Conservation (phyloP, 2,329 filamentous ascomycete genomes). For the Trichoderma atrobrunneum region DNA sequence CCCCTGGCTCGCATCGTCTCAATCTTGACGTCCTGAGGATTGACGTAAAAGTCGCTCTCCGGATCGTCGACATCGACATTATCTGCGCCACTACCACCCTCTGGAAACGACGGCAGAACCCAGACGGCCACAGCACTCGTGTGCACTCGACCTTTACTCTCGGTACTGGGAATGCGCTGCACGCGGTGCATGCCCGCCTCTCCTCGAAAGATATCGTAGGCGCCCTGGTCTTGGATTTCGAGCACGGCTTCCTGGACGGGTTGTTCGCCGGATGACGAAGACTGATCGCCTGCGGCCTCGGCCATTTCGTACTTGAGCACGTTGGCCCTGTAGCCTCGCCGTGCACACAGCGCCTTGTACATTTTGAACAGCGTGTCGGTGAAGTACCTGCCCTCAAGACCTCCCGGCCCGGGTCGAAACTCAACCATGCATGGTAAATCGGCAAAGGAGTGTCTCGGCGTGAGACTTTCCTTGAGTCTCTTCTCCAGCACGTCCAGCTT, state of each 20-base stretch:
- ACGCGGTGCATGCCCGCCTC: conserved; percentile 96
- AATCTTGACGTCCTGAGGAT: conserved; percentile 74
- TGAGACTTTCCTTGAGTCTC: conserved; percentile 71
- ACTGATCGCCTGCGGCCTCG: conserved; percentile 59
- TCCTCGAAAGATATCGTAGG: conserved; percentile 77
- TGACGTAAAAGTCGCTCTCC: conserved; percentile 85
- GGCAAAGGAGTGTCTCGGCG: conserved; percentile 86
- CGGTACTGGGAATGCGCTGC: conserved; percentile 87
- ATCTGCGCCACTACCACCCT: conserved; percentile 35
- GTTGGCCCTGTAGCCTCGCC: conserved; percentile 61
- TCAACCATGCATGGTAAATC: conserved; percentile 87
- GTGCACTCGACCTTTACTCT: conserved; percentile 86
- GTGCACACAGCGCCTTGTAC: conserved; percentile 78
- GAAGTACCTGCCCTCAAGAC: conserved; percentile 87
- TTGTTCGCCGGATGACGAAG: conserved; percentile 56
- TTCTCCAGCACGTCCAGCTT: conserved; percentile 62
- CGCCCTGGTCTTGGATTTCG: conserved; percentile 71
- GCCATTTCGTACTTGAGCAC: conserved; percentile 78
- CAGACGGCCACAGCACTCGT: conserved; percentile 90
- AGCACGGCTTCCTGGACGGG: conserved; percentile 84
- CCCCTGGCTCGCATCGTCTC: conserved; percentile 92
- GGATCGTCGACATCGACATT: conserved; percentile 73
- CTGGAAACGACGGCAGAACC: conserved; percentile 81
- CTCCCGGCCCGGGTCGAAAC: conserved; percentile 87
- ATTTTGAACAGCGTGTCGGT: conserved; percentile 83